Base-by-base conservation (phyloP, 2,329 filamentous ascomycete species). In the Tolypocladium guangdongense region DNA sequence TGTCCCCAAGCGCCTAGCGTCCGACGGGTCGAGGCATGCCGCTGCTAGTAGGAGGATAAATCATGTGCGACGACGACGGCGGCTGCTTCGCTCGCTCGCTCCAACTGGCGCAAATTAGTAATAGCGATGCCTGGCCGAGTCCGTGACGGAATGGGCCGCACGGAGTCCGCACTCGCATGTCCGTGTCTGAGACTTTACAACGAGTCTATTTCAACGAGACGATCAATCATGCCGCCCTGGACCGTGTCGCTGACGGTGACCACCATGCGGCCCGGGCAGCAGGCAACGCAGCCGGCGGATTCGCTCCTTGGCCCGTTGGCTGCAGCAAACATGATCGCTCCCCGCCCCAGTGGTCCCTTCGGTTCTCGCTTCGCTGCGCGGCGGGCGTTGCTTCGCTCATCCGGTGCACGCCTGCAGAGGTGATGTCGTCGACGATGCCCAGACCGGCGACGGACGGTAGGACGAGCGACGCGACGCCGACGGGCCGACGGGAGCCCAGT, bases 111-210 rank as follows among this genome's bases (percentile, higher is more conserved):
- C 39, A 12, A 27, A 27, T 30, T 18, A 27, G 41, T 18, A n/a
- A n/a, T n/a, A n/a, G n/a, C n/a, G n/a, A n/a, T n/a, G n/a, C n/a
- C n/a, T n/a, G n/a, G n/a, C n/a, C n/a, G n/a, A n/a, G n/a, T n/a
- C n/a, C n/a, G n/a, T n/a, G n/a, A n/a, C n/a, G n/a, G n/a, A n/a
- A n/a, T n/a, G n/a, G n/a, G n/a, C n/a, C n/a, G n/a, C n/a, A n/a
- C n/a, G n/a, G n/a, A n/a, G n/a, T n/a, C n/a, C n/a, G n/a, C n/a
- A n/a, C n/a, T n/a, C n/a, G n/a, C n/a, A n/a, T n/a, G n/a, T n/a
- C n/a, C n/a, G 30, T 56, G 56, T 58, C 56, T 58, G 30, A 56
- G 56, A 58, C 56, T 50, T 58, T 52, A 45, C 51, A 53, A 53
- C 51, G 56, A 58, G 54, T 56, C 54, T 58, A 58, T 56, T 52